phyloP scores from a whole-genome alignment of 805 yeast species.

The Priceomyces castillae region DNA sequence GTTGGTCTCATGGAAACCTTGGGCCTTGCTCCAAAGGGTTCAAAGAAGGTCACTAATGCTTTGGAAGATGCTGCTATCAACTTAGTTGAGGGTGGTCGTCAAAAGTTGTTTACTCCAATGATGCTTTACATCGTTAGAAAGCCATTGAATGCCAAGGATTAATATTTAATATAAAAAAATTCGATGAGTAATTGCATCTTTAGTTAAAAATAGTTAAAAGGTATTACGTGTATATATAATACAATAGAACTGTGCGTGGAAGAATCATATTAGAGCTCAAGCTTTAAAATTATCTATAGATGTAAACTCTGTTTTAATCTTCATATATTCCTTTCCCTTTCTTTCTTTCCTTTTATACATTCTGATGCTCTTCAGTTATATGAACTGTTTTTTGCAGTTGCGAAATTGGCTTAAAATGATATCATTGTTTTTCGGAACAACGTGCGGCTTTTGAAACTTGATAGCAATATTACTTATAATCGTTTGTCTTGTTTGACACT shows the following conservation, averaged over 20 bases:
- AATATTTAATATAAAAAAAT: no score
- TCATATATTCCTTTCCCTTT: no score
- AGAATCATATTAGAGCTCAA: no score
- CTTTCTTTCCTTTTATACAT: no score
- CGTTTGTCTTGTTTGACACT: no score
- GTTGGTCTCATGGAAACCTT: constrained; percentile 80
- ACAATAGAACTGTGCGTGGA: no score
- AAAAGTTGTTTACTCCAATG: constrained; percentile 95
- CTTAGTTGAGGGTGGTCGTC: constrained; percentile 88
- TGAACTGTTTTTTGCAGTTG: neutral
- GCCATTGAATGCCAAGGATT: constrained; percentile 43
- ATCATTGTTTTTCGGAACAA: neutral
- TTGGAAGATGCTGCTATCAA: constrained; percentile 96
- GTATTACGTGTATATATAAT: no score
- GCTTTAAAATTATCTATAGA: no score
- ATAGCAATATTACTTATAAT: neutral
- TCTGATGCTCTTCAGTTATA: no score
- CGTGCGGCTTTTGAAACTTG: neutral
- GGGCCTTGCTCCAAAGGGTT: constrained; percentile 92
- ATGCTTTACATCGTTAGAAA: constrained; percentile 87
- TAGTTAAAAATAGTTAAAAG: no score
- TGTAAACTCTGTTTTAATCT: no score
- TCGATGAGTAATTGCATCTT: no score
- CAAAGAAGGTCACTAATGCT: constrained; percentile 81
- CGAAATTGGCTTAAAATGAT: neutral